Evolutionary conservation across 495 filamentous ascomycete genomes (phyloP), one percentile per base, ranked within the genome.

Genomic region (Symbiotaphrina buchneri): DNA sequence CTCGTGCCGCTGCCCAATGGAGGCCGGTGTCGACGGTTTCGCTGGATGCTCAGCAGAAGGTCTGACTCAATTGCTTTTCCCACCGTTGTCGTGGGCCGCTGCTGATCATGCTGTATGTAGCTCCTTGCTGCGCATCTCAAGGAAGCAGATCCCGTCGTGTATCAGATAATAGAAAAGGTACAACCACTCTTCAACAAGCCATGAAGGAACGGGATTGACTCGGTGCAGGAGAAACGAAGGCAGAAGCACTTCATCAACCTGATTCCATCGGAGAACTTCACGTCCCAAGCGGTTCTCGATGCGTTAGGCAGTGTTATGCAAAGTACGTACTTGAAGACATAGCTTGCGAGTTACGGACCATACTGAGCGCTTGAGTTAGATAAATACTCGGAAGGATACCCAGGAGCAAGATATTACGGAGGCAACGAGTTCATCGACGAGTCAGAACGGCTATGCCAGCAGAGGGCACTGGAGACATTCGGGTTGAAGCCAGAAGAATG

Each of bases 211-310:
- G 27, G 6, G 18, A 8, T 15, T 32, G 18, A 8, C 13, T 25
- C 13, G 22, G 0, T n/a, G 7, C 42, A 94, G 82, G 85, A 97
- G 59, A 94, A 93, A 68, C 61, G 61, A 36, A 66, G 87, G 38
- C 87, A 97, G 49, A 85, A 91, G 54, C 77, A 94, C 45, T 95
- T 93, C 50, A 85, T 97, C 53, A 95, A 95, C 56, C 68, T 97
- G 33, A 97, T 97, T 38, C 87, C 87, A 10, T 97, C 87, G 14
- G 87, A 97, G 55, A 97, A 97, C 56, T 95, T 97, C 52, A 95
- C 87, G 6, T 94, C 87, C 10, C 82, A 94, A 49, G 82, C 87
- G 14, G 87, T 97, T 7, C 68, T 94, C 22, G 87, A 95, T 66
- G 83, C 85, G 6, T 58, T 97, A 34, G 87, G 87, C 45, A 94